Conservation (phyloP, 352 stramenopile species). For the Blastocystis sp. region DNA sequence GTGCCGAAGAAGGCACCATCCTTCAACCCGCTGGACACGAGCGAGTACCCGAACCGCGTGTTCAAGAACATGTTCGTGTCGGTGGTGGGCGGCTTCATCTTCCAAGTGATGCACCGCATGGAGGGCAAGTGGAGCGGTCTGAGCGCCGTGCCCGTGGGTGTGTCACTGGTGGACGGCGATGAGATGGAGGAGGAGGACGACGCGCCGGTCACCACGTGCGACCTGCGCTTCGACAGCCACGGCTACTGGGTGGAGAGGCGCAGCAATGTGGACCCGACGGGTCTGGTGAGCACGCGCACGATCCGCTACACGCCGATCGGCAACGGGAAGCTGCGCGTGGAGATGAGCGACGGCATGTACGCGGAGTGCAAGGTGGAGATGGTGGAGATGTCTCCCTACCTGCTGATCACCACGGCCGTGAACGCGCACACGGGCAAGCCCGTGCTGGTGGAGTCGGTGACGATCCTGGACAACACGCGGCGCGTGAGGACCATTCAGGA, state of each 20-base stretch:
- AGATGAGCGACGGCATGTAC: slow-evolving; percentile 45
- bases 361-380: slow-evolving; percentile 20
- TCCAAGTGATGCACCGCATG: slow-evolving; percentile 67
- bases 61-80: slow-evolving; percentile 67
- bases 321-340: slow-evolving; percentile 67
- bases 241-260: slow-evolving; percentile 67
- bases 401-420: slow-evolving; percentile 67
- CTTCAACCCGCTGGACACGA: not conserved
- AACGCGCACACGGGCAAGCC: slow-evolving; percentile 58
- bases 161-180: not conserved
- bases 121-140: slow-evolving; percentile 69
- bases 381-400: slow-evolving; percentile 57
- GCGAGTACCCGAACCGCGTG: slow-evolving; percentile 48
- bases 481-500: slow-evolving; percentile 69
- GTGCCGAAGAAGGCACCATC: not conserved
- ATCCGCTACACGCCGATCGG: slow-evolving; percentile 58
- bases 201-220: not conserved
- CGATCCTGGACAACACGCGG: slow-evolving; percentile 58
- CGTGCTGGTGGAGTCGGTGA: slow-evolving; percentile 69
- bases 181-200: not conserved
- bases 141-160: slow-evolving; percentile 1
- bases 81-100: slow-evolving; percentile 60
- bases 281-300: slow-evolving; percentile 43
- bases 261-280: slow-evolving; percentile 5
- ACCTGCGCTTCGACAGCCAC: slow-evolving; percentile 50